Evolutionary conservation across 2,329 filamentous ascomycete genomes (phyloP).

Genomic region (Clonostachys rosea): DNA sequence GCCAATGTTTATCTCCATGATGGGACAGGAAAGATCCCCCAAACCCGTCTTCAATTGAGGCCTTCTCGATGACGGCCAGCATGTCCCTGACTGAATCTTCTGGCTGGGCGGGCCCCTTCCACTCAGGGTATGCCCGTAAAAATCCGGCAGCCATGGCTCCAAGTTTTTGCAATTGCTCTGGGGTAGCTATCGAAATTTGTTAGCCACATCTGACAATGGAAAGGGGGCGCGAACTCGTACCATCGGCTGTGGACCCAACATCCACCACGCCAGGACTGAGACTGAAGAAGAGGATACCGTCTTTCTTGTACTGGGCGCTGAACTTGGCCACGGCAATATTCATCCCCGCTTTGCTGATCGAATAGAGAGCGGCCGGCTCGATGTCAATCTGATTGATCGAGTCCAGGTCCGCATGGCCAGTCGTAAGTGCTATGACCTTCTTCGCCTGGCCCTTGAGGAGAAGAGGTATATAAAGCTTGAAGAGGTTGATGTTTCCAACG

Average conservation of each 20-base stretch:
- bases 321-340: constrained; percentile 4
- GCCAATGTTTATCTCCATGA: neutral
- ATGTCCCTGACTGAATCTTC: constrained; percentile 1
- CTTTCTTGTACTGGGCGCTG: constrained; percentile 2
- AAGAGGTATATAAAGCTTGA: constrained; percentile 38
- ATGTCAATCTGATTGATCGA: constrained; percentile 20
- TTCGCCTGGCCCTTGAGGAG: constrained; percentile 40
- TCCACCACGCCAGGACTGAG: neutral
- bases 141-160: neutral
- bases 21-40: constrained; percentile 1
- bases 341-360: constrained; percentile 3
- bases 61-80: neutral
- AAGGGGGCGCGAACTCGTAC: neutral
- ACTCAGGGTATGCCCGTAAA: neutral
- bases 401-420: constrained; percentile 36
- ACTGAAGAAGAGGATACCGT: constrained; percentile 9
- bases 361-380: constrained; percentile 1
- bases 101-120: neutral
- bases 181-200: neutral
- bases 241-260: neutral
- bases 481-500: constrained; percentile 31
- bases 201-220: neutral
- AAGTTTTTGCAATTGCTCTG: neutral
- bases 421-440: constrained; percentile 45
- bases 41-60: neutral